Conservation (phyloP, 1,284 basidiomycete species). For the Takashimella tepidaria region DNA sequence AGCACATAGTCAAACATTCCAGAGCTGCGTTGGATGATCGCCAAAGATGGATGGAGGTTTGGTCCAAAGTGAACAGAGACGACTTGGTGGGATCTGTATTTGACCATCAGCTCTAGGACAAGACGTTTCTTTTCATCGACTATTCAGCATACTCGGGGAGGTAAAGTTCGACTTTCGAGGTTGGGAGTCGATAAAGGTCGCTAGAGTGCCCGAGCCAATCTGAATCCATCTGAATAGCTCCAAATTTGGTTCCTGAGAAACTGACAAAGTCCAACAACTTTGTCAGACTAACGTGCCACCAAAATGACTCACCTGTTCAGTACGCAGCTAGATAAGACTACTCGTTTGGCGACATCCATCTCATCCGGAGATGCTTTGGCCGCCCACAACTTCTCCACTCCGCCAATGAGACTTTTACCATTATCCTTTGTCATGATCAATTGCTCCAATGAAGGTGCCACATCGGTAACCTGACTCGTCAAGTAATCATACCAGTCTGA, state of each 20-base stretch:
- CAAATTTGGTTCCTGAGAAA: slow-evolving; percentile 24
- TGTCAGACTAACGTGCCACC: slow-evolving; percentile 1
- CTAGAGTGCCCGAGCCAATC: slow-evolving; percentile 13
- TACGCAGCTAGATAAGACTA: slow-evolving; percentile 26
- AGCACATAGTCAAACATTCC: slow-evolving; percentile 28
- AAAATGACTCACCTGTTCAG: slow-evolving; percentile 25
- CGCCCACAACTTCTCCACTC: background rate
- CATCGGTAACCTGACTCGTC: no score
- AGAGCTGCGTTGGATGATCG: slow-evolving; percentile 24
- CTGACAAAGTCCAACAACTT: slow-evolving; percentile 13
- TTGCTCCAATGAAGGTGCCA: no score
- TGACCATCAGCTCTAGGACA: slow-evolving; percentile 6
- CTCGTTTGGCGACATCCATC: slow-evolving; percentile 20
- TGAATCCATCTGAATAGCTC: slow-evolving; percentile 27
- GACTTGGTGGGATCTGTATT: slow-evolving; percentile 24
- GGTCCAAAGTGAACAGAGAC: slow-evolving; percentile 25
- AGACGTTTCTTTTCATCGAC: background rate
- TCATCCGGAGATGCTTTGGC: background rate
- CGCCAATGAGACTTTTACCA: no score
- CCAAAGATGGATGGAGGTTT: slow-evolving; percentile 20
- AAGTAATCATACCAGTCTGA: no score
- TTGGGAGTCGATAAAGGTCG: background rate
- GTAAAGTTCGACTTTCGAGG: slow-evolving; percentile 22
- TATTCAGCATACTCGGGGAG: slow-evolving; percentile 40
- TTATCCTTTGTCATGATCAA: no score